These are phyloP conservation scores for Amanita inopinata DNA, from an alignment of 768 basidiomycete species.

Conservation along the genomic window DNA sequence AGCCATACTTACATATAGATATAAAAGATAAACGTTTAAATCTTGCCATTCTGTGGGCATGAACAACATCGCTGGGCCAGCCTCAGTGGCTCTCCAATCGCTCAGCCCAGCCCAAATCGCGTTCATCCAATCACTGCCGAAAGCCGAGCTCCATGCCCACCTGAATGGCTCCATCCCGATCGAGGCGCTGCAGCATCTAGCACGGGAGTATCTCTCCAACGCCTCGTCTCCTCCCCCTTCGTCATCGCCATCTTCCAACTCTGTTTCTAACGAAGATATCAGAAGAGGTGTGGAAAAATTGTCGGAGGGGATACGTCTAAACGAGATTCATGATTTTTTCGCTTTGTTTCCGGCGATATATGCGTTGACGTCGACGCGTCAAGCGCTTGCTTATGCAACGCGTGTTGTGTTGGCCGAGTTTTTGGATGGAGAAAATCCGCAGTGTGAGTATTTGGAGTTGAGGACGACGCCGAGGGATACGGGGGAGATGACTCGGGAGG, in stretches of 20 bases:
- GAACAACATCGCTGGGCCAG: slow-evolving; percentile 28
- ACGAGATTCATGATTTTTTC: slow-evolving; percentile 67
- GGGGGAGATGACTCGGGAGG: slow-evolving; percentile 41
- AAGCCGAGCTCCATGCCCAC: slow-evolving; percentile 83
- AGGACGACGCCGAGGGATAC: slow-evolving; percentile 69
- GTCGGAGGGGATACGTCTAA: slow-evolving; percentile 32
- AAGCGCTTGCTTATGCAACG: slow-evolving; percentile 43
- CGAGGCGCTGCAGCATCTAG: slow-evolving; percentile 50
- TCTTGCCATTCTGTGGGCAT: too few relatives aligned
- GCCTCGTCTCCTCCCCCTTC: too few relatives aligned
- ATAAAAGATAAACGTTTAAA: too few relatives aligned
- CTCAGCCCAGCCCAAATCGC: slow-evolving; percentile 39
- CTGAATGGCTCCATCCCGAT: slow-evolving; percentile 80
- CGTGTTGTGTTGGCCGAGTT: slow-evolving; percentile 59
- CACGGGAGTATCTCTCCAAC: slow-evolving; percentile 29
- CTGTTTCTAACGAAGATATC: slow-evolving; percentile 19
- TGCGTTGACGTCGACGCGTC: slow-evolving; percentile 56
- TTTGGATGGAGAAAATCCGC: slow-evolving; percentile 36
- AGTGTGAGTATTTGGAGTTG: slow-evolving; percentile 73
- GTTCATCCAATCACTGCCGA: slow-evolving; percentile 59
- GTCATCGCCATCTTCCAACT: neutral
- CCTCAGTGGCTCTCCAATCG: slow-evolving; percentile 42
- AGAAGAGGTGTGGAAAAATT: slow-evolving; percentile 27
- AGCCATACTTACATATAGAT: too few relatives aligned
- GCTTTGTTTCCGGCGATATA: slow-evolving; percentile 70